Evolutionary conservation across 2,329 filamentous ascomycete genomes (phyloP), one percentile per base, ranked within the genome.

Genomic region (Pestalotiopsis sp.): DNA sequence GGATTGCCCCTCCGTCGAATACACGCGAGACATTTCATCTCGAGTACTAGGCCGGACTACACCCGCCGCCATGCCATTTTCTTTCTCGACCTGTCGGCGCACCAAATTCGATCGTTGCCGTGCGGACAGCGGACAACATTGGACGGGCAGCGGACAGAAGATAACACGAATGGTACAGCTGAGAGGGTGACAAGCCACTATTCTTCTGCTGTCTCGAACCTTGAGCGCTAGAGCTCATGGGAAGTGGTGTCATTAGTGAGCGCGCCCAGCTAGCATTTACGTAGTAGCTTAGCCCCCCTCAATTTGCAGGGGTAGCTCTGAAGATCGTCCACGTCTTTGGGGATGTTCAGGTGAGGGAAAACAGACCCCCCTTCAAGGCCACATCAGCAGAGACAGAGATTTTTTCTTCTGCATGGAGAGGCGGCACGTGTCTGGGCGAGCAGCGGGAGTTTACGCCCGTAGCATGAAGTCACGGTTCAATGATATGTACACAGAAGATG

Each of bases 221-320:
- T 35, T 58, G 56, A 61, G 13, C 58, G 26, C 30, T 61, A 35
- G 24, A 39, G 24, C 26, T 35, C 44, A n/a, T 52, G 17, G 44
- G 44, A 52, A n/a, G 44, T 35, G 58, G 58, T 35, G 58, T 61
- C 58, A 61, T 61, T 61, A 39, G 58, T 61, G 58, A 35, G 24
- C 58, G n/a, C 58, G 38, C 56, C 22, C 30, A 35, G 6, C 26
- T 61, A 26, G 17, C n/a, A 35, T 61, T 61, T 61, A 35, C 24
- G 26, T n/a, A 7, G 24, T 61, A 38, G 30, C 26, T 35, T 58
- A 58, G 26, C 26, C 22, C 22, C 58, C 58, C 58, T 35, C 58
- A 61, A 61, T 35, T 35, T 39, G 58, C 58, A 61, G 58, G 58
- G 58, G 58, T 61, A 61, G 58, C 58, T 61, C 26, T 35, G 58